These are phyloP conservation scores for Henckelia pumila DNA, from an alignment of 257 asterid species.

Conservation along the genomic window DNA sequence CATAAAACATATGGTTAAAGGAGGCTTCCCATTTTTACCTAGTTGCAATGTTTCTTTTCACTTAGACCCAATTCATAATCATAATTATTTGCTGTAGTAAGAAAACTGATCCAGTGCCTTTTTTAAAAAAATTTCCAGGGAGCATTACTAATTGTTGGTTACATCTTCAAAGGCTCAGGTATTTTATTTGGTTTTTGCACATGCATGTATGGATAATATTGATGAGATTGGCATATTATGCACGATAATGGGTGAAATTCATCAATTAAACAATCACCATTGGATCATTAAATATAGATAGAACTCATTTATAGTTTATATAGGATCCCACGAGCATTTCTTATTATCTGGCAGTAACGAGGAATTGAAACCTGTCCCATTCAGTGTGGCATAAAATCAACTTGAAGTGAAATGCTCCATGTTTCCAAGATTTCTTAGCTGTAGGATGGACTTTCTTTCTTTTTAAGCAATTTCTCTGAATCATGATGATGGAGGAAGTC, in stretches of 20 bases:
- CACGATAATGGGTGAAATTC: not conserved
- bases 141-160: not conserved
- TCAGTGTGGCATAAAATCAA: not conserved
- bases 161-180: not conserved
- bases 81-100: not conserved
- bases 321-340: not conserved
- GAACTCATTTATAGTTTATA: not conserved
- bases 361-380: not conserved
- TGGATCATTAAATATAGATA: not conserved
- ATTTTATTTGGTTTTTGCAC: not conserved
- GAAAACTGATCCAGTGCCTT: not conserved
- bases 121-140: not conserved
- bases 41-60: not conserved
- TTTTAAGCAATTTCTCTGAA: not conserved
- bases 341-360: not conserved
- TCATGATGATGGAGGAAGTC: not conserved
- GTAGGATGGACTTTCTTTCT: not conserved
- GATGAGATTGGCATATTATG: not conserved
- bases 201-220: not conserved
- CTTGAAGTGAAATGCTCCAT: not conserved
- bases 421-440: not conserved
- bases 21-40: not conserved
- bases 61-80: not conserved
- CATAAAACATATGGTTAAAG: not conserved
- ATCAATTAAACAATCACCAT: not conserved